A percentile compares a stretch with the other conserved stretches of the same genome.
Evolutionary conservation across 2,329 filamentous ascomycete species (phyloP).

Genomic region (Sarocladium brachiariae): DNA sequence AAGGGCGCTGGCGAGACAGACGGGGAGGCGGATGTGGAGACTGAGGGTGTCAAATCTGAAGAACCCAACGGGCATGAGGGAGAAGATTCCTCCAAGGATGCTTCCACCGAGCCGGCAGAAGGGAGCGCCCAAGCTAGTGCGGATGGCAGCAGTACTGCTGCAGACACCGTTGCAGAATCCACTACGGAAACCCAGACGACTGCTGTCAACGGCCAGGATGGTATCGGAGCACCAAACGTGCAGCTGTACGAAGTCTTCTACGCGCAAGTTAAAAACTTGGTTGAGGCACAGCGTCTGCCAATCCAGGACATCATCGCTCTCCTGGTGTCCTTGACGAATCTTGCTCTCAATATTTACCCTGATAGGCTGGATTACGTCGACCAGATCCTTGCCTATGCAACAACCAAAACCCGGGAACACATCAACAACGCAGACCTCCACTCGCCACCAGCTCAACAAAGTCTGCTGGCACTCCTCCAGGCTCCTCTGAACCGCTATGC

Average conservation of each 20-base stretch:
- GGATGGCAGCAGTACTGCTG: conserved; percentile 23
- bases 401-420: conserved; percentile 79
- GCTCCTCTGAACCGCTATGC: conserved; percentile 84
- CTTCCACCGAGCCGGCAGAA: conserved; percentile 9
- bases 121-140: conserved; percentile 16
- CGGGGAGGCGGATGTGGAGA: conserved; percentile 16
- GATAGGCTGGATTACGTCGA: conserved; percentile 90
- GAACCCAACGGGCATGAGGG: conserved; percentile 24
- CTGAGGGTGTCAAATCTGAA: conserved; percentile 26
- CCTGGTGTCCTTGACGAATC: conserved; percentile 85
- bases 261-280: conserved; percentile 86
- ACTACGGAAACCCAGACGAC: conserved; percentile 41
- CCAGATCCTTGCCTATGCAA: conserved; percentile 84
- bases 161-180: conserved; percentile 29
- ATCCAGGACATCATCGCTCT: conserved; percentile 94
- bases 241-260: conserved; percentile 98
- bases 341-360: conserved; percentile 94
- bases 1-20: conserved; percentile 14
- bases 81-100: conserved; percentile 18
- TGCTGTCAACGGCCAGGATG: conserved; percentile 38
- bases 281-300: conserved; percentile 82
- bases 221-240: conserved; percentile 47
- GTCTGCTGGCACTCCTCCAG: conserved; percentile 81
- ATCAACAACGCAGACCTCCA: conserved; percentile 94
- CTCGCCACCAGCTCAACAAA: conserved; percentile 78